Conservation (phyloP, 441 rosid species). For the Bruguiera hainesii region DNA sequence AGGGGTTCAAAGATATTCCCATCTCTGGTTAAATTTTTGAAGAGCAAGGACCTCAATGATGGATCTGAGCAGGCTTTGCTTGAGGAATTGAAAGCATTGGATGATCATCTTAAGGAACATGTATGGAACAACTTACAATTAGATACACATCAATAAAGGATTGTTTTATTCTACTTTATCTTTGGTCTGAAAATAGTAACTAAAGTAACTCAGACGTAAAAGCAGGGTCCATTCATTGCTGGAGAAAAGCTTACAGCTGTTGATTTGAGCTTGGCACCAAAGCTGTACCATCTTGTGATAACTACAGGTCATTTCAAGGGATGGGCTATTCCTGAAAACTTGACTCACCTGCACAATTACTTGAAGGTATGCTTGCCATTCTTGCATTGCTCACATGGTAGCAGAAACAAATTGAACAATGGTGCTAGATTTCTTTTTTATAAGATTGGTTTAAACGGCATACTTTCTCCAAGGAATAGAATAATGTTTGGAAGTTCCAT, state of each 20-base stretch:
- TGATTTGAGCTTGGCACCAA: constrained; percentile 85
- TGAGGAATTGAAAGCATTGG: constrained; percentile 64
- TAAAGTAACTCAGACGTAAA: constrained; percentile 15
- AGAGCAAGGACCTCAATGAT: constrained; percentile 75
- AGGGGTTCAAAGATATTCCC: constrained; percentile 68
- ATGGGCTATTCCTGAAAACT: constrained; percentile 66
- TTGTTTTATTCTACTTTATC: neutral
- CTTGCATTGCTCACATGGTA: too few relatives aligned
- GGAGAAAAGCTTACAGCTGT: constrained; percentile 64
- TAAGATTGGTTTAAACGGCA: neutral
- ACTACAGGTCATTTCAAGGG: constrained; percentile 87
- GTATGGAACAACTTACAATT: constrained; percentile 25
- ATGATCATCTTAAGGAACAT: constrained; percentile 66
- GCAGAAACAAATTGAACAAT: neutral
- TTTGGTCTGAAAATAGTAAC: neutral
- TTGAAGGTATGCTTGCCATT: constrained; percentile 34
- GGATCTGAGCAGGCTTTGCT: constrained; percentile 67
- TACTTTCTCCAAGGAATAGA: too few relatives aligned
- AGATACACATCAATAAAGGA: neutral
- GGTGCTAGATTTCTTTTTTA: neutral
- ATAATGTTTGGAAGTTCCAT: too few relatives aligned
- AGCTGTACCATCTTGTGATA: constrained; percentile 76
- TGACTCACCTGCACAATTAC: constrained; percentile 57
- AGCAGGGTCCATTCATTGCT: constrained; percentile 77
- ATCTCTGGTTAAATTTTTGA: constrained; percentile 55